Percentiles rank a stretch among this genome's conserved stretches.
Conservation (phyloP, 495 filamentous ascomycete species). For the Aspergillus homomorphus region DNA sequence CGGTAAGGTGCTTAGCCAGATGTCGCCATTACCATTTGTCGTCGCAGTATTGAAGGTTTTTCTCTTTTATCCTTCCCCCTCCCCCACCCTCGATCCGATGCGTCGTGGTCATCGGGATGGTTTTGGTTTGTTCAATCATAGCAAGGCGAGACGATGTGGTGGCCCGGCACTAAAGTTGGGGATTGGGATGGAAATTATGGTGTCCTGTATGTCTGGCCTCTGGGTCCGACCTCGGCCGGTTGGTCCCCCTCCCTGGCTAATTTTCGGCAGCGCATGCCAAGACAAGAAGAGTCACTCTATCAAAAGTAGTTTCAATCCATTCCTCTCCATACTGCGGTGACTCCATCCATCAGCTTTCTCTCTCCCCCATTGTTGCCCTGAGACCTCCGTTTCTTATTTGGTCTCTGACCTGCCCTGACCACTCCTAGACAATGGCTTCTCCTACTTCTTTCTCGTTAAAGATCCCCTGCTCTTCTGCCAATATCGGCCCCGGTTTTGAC, state of each 20-base stretch:
- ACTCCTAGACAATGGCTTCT: constrained; percentile 20
- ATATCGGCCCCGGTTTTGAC: constrained; percentile 96
- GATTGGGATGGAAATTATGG: too few species aligned
- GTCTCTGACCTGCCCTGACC: background rate
- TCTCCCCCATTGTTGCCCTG: background rate
- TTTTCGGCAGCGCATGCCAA: background rate
- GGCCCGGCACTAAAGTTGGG: too few species aligned
- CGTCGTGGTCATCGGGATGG: background rate
- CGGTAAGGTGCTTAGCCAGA: too few species aligned
- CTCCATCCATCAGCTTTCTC: background rate
- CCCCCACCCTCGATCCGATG: background rate
- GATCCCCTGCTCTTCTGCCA: constrained; percentile 87
- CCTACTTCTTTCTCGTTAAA: constrained; percentile 57
- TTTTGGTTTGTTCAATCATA: background rate
- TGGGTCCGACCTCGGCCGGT: background rate
- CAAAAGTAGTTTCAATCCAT: too few species aligned
- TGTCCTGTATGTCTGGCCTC: too few species aligned
- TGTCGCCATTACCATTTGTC: too few species aligned
- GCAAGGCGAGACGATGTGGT: too few species aligned
- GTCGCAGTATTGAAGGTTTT: too few species aligned
- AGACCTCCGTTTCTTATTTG: background rate
- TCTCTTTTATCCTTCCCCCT: too few species aligned
- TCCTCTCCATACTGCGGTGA: background rate
- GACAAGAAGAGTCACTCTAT: constrained; percentile 8
- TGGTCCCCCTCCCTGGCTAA: background rate